A percentile compares a stretch with the other conserved stretches of the same genome.
Conservation (phyloP, 495 filamentous ascomycete genomes). For the Jackrogersella multiformis region DNA sequence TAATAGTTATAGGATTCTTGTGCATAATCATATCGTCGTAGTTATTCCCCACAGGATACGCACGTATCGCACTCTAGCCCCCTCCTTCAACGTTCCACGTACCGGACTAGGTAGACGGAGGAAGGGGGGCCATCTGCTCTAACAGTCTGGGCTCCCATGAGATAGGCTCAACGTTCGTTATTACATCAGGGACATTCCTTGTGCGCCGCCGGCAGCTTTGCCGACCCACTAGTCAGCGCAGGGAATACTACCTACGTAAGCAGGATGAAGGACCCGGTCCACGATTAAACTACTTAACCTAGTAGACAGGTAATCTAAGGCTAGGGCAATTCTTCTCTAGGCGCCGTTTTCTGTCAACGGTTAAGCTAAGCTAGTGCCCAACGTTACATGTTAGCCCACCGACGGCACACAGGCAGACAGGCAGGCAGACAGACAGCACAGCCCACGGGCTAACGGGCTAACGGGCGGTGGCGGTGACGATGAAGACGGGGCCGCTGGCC, state of each 20-base stretch:
- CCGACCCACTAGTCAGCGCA: conserved; percentile 17
- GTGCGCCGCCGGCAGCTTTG: conserved; percentile 31
- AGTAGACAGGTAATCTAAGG: conserved; percentile 1
- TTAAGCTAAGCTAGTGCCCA: conserved; percentile 23
- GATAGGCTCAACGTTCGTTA: neutral
- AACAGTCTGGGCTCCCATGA: conserved; percentile 6
- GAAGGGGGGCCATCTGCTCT: neutral
- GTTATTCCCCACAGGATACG: conserved; percentile 20
- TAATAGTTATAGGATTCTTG: neutral
- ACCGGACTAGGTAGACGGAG: neutral
- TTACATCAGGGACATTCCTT: conserved; percentile 12
- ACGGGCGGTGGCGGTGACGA: neutral
- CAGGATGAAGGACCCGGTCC: neutral
- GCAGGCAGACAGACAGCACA: neutral
- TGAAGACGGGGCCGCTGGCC: neutral
- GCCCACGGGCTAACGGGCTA: neutral
- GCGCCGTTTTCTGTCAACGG: conserved; percentile 10
- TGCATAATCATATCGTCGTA: neutral
- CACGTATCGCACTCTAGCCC: conserved; percentile 18
- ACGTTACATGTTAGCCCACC: conserved; percentile 29
- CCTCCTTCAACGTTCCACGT: neutral
- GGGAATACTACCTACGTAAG: neutral
- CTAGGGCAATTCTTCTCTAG: neutral
- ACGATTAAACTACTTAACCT: neutral
- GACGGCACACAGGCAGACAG: neutral